A percentile compares a stretch with the other conserved stretches of the same genome.
Evolutionary conservation across 805 yeast species (phyloP).

Genomic region (Saturnispora sanitii): DNA sequence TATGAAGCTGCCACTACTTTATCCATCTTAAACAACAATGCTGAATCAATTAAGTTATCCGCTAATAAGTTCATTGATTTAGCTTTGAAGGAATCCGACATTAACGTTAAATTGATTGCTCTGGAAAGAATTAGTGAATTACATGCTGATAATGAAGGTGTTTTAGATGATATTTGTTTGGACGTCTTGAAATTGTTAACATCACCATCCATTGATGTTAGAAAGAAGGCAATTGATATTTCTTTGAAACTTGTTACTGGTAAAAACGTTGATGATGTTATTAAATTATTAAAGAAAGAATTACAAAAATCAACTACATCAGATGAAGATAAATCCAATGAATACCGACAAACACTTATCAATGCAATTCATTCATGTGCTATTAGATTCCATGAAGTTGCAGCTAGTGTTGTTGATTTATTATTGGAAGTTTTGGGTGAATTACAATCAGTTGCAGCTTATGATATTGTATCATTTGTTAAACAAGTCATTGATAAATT

Average conservation of each 20-base stretch:
- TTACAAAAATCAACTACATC: conserved; percentile 60
- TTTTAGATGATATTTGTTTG: conserved; percentile 71
- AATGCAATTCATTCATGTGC: conserved; percentile 86
- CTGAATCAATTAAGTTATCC: conserved; percentile 62
- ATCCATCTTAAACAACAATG: conserved; percentile 44
- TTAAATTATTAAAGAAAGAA: conserved; percentile 86
- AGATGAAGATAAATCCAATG: conserved; percentile 71
- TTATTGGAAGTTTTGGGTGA: conserved; percentile 81
- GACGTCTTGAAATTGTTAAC: conserved; percentile 79
- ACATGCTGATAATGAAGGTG: conserved; percentile 65
- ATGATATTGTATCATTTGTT: conserved; percentile 82
- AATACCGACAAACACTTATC: conserved; percentile 82
- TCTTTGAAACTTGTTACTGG: conserved; percentile 71
- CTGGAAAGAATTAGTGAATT: conserved; percentile 76
- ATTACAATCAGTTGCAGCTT: conserved; percentile 74
- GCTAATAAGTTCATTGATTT: conserved; percentile 81
- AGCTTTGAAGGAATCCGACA: conserved; percentile 89
- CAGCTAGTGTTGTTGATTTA: conserved; percentile 81
- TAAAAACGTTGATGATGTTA: conserved; percentile 90
- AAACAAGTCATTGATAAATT: conserved; percentile 91
- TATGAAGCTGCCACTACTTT: conserved; percentile 88
- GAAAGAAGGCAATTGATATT: conserved; percentile 76
- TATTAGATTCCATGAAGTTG: conserved; percentile 79
- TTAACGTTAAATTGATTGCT: conserved; percentile 87
- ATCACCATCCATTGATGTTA: conserved; percentile 87